Base-by-base conservation (phyloP, 179 eudicot genomes). In the Spinacia oleracea region DNA sequence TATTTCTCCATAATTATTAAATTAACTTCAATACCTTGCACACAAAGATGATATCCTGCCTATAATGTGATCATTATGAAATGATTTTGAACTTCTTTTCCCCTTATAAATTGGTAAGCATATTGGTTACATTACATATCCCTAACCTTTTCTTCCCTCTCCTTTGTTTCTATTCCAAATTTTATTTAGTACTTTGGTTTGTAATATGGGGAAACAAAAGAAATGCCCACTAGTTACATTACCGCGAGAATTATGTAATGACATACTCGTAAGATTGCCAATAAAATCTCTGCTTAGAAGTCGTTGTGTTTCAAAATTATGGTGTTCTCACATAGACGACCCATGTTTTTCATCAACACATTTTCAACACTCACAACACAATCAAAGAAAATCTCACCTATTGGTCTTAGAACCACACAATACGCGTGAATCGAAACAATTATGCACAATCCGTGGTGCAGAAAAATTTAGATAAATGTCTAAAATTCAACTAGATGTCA, bases 311-410 rank as follows among this genome's bases (percentile, higher is more conserved):
- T 77, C 74, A 2, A 77, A 53, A 56, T 40, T 29, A 55, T 81
- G 84, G 80, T 32, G 77, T 4, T 81, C 80, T 72, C 34, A 72
- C 10, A 81, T 81, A 6, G 68, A 72, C 31, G 73, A 71, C 7
- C 77, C 80, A 29, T 34, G 72, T n/a, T 76, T 81, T n/a, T 40
- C 29, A 1, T 53, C 35, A 2, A 53, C 40, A 21, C 42, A 81
- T 71, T 42, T 71, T 6, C 42, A 31, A 27, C 50, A 43, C 3
- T 31, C n/a, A 35, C 66, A 72, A 64, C 31, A 77, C 32, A 81
- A 53, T 5, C 73, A 71, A 63, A 63, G 58, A 42, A 53, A 34
- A 16, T 32, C 76, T 25, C 71, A 31, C 12, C 9, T 81, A 4
- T 21, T 81, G 18, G 83, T 81, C 12, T 1, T 76, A 27, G 77